Evolutionary conservation across 768 basidiomycete species (phyloP).

Genomic region (Termitomyces heimii): DNA sequence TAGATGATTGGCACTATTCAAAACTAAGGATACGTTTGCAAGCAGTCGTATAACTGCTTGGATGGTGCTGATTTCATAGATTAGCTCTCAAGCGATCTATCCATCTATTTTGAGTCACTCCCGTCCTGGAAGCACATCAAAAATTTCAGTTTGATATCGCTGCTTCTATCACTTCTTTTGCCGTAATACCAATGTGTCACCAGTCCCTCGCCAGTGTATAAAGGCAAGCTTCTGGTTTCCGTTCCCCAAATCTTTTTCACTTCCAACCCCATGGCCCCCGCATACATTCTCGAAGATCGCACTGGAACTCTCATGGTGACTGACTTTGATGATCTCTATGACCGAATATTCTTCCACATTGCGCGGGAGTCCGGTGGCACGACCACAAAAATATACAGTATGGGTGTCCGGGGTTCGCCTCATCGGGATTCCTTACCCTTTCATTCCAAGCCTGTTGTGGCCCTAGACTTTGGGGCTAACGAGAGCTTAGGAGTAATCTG

Average conservation of each 20-base stretch:
- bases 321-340: background rate
- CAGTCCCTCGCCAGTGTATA: background rate
- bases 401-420: background rate
- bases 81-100: background rate
- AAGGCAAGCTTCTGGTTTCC: background rate
- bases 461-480: background rate
- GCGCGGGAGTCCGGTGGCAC: background rate
- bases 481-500: background rate
- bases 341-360: background rate
- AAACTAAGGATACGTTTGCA: background rate
- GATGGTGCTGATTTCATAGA: background rate
- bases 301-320: background rate
- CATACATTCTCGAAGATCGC: constrained; percentile 1
- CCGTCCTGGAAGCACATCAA: background rate
- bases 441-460: background rate
- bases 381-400: background rate
- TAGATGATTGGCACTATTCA: no score
- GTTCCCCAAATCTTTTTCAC: background rate
- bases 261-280: background rate
- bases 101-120: background rate
- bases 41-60: background rate
- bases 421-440: background rate
- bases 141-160: background rate
- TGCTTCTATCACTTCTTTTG: background rate
- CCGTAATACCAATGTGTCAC: background rate